Base-by-base conservation (phyloP, 495 filamentous ascomycete species). In the Aspergillus sparsus region DNA sequence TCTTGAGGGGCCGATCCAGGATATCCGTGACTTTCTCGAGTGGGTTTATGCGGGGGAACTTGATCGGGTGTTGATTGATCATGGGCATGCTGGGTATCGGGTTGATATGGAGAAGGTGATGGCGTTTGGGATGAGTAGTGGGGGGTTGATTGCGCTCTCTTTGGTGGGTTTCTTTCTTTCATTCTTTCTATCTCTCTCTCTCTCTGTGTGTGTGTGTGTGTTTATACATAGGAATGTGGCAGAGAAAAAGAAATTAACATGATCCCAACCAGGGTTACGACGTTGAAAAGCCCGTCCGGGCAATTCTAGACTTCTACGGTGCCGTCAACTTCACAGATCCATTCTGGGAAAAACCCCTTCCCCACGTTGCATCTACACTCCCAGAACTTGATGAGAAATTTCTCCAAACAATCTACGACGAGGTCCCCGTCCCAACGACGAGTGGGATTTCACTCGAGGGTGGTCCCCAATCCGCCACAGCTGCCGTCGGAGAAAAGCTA, bases 311-410 rank as follows among this genome's bases (percentile, higher is more conserved):
- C 15, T 65, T 77, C 51, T 77, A 75, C 54, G 74, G 72, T 55
- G 62, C 74, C 11, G 69, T 69, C 0, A 62, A 74, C 58, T 75
- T 77, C 62, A 65, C 64, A 7, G 58, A 74, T 15, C 64, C 72
- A 15, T 67, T 91, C 36, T 86, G 80, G 74, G 76, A 80, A 21
- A 76, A 84, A 9, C 89, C 89, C 0, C 75, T 96, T 16, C 89
- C 90, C 1, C 79, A 80, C 47, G 87, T 92, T 67, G 71, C 71
- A 7, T 66, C 74, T 27, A 72, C 57, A 0, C 74, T 68, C 0
- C 45, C 62, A 13, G 54, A 34, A 0, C 51, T 65, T 1, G 36
- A 65, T 0, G 41, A 63, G 1, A 37, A 49, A 1, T 70, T 73
- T 42, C 53, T 76, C 1, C 47, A 66, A 9, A 21, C 65, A 18